Conservation (phyloP, 805 yeast species). For the Hanseniaspora osmophila region DNA sequence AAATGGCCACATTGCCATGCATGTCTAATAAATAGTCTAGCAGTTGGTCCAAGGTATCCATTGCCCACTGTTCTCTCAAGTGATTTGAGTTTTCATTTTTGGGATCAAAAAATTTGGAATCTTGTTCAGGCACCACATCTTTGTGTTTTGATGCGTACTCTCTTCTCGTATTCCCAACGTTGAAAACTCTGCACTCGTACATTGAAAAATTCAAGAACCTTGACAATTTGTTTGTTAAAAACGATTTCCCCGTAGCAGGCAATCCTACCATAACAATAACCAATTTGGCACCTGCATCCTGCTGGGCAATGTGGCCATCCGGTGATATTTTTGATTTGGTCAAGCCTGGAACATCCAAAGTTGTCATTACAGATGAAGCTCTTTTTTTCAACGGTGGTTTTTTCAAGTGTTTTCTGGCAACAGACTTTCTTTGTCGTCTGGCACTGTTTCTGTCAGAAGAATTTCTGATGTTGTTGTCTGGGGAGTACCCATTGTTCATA, state of each 20-base stretch:
- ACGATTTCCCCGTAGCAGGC: constrained; percentile 92
- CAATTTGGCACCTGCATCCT: constrained; percentile 67
- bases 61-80: constrained; percentile 88
- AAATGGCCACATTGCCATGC: constrained; percentile 83
- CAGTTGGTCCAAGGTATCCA: constrained; percentile 77
- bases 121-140: constrained; percentile 31
- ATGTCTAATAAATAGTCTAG: constrained; percentile 69
- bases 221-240: constrained; percentile 80
- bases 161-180: constrained; percentile 90
- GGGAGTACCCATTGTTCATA: neutral
- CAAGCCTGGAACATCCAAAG: constrained; percentile 84
- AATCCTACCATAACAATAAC: constrained; percentile 94
- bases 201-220: constrained; percentile 89
- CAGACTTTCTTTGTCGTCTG: too few relatives aligned
- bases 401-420: constrained; percentile 8
- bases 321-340: constrained; percentile 71
- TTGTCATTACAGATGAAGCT: constrained; percentile 44
- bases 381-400: constrained; percentile 26
- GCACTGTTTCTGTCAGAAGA: too few relatives aligned
- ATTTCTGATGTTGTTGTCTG: too few relatives aligned
- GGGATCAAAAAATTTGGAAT: constrained; percentile 79
- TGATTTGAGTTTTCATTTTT: constrained; percentile 48
- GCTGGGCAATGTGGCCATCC: constrained; percentile 48
- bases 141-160: constrained; percentile 34
- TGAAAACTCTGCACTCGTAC: constrained; percentile 79